Evolutionary conservation across 2,329 filamentous ascomycete species (phyloP), one percentile per base, ranked within the genome.

Genomic region (Paraphaeosphaeria minitans): DNA sequence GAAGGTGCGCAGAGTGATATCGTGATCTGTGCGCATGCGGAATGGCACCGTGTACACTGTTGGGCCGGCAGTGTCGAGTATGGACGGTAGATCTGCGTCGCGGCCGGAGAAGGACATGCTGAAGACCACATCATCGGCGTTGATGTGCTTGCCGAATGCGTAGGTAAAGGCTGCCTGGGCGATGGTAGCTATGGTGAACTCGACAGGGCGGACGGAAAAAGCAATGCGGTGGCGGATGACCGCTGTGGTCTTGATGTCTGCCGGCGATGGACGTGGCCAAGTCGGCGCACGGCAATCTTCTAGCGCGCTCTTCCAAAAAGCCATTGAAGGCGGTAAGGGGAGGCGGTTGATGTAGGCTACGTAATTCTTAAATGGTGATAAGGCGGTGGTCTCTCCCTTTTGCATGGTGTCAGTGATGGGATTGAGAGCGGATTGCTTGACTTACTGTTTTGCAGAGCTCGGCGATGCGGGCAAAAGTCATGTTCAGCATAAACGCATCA

Each of bases 331-430:
- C 22, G 24, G 12, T 5, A n/a, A 48, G 12, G 46, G 46, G 5
- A 48, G 46, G 16, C 22, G 24, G 46, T 48, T 31, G 46, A 31
- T 33, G 14, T 48, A 48, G 22, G 46, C 21, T 4, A 48, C 46
- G 29, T 48, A 48, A 13, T 48, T 48, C 19, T 48, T 48, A 24
- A 48, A 48, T 3, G 46, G 46, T 48, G 46, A 48, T 13, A 48
- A n/a, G 16, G 24, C 16, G 24, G 46, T n/a, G 29, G 14, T 31
- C 5, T 16, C 12, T 48, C 46, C 46, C 46, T 48, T 31, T 10
- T 9, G 4, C 4, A 13, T 4, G 27, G 8, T 19, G 29, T 48
- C n/a, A 48, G 46, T 24, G 14, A 48, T 29, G 46, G 13, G 7
- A 31, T 4, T 5, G 5, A 24, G 7, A 29, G 14, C 5, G 46